Evolutionary conservation across 495 filamentous ascomycete species (phyloP).

Genomic region (Pseudevernia furfuracea): DNA sequence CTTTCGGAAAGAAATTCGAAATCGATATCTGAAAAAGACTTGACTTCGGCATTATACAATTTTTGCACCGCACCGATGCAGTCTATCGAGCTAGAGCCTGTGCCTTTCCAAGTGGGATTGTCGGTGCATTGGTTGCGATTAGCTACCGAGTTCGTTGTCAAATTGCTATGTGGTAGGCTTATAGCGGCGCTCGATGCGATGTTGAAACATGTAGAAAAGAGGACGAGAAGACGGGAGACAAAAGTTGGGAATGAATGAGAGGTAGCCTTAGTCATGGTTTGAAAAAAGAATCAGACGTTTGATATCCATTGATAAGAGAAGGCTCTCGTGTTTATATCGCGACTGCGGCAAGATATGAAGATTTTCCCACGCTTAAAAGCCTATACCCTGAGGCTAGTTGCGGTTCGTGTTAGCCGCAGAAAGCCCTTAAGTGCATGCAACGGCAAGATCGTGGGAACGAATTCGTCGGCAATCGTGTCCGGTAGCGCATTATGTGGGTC

Average conservation of each 20-base stretch:
- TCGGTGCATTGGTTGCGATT: slow-evolving; percentile 5
- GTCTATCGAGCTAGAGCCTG: neutral
- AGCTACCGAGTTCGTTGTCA: neutral
- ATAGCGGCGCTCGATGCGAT: neutral
- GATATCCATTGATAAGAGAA: no score
- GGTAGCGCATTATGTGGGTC: neutral
- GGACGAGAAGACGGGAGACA: neutral
- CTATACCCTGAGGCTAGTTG: neutral
- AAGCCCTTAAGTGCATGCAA: no score
- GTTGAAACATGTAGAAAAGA: neutral
- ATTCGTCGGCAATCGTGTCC: neutral
- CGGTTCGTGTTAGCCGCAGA: neutral
- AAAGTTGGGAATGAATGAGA: neutral
- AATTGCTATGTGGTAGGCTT: neutral
- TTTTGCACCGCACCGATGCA: neutral
- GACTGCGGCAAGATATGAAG: neutral
- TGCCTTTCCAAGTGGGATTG: neutral
- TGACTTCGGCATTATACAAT: neutral
- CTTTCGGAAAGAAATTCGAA: slow-evolving; percentile 8
- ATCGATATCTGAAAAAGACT: neutral
- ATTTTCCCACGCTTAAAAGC: neutral
- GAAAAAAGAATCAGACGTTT: no score
- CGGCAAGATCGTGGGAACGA: neutral
- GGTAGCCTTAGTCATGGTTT: neutral
- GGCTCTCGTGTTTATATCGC: neutral